Evolutionary conservation across 352 stramenopile genomes (phyloP), one percentile per base, ranked within the genome.

Genomic region (Phytophthora hibernalis): DNA sequence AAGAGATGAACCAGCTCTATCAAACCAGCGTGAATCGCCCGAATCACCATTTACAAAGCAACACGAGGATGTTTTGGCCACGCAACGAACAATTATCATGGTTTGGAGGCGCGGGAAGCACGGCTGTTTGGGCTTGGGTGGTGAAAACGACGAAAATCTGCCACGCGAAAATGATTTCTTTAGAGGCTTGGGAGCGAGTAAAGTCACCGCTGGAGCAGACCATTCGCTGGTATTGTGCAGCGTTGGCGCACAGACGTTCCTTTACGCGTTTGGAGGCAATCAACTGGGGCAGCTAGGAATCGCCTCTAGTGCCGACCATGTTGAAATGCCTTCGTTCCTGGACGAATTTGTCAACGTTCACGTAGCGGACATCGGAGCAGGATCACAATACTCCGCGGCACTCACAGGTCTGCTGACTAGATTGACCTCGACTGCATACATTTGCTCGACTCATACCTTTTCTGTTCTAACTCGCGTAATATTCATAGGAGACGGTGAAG

Each of bases 241-340:
- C 4, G 67, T 76, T 11, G 63, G 78, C 0, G 61, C 72, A 0
- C 59, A 57, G 11, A 83, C 76, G 3, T 89, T 80, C 24, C 57
- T 93, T 30, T 95, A 95, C 49, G 76, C 80, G 9, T 93, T 92
- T 66, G 87, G 87, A 13, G 77, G 82, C 6, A 95, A 95, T 50
- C 38, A 49, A 0, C 79, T 84, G 30, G 84, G 87, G 0, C 87
- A 95, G 47, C 57, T 95, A 18, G 87, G 87, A 5, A 64, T 90
- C 49, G 83, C 74, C 0, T 70, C 64, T 11, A 57, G 42, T 21
- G 58, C 54, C 3, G 42, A 60, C n/a, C 70, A 79, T 49, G 55
- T 77, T 20, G 83, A 89, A 9, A 91, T 90, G 77, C 87, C 87
- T 13, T 71, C 82, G 45, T 65, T 74, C 15, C 52, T 92, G 11